Evolutionary conservation across 345 rosid genomes (phyloP), one percentile per base, ranked within the genome.

Genomic region (Gossypium raimondii): DNA sequence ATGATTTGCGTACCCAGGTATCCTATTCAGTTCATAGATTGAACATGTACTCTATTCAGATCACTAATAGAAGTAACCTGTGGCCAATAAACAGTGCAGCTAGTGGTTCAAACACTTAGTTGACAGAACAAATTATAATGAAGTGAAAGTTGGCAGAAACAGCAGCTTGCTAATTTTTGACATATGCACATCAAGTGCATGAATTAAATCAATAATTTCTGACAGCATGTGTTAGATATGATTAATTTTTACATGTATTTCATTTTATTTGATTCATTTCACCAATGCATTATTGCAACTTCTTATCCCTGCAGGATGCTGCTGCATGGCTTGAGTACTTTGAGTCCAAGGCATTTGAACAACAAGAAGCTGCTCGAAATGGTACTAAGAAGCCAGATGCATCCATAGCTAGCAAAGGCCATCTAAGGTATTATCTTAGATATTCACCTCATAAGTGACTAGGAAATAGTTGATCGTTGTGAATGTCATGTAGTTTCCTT

Each of bases 311-410:
- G 72, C 85, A 95, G 99, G 99, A 95, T 83, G 98, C 99, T 78
- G 98, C 98, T 76, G 99, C 99, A 78, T 95, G 99, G 99, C 94
- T 95, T 68, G 99, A 93, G 81, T 93, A 95, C 84, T 95, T 95
- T 65, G 99, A 93, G 83, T 93, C 99, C 72, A 95, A 95, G 88
- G 96, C 94, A 72, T 89, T 91, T 74, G 98, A 95, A 81, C 99
- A 95, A 82, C 99, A 93, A 86, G 99, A 95, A 88, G 98, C 98
- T 78, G 93, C 97, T 65, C 84, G 99, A 48, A 91, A 95, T 82
- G 99, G 99, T 81, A 90, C 98, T 75, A 87, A 82, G 71, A 95
- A 95, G 87, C 99, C 97, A 66, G 99, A 93, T 85, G 97, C 98
- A 66, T 93, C 99, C 70, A 95, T 95, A 74, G 99, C 99, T 83